These are phyloP conservation scores for Termitomyces titanicus DNA, from an alignment of 768 basidiomycete genomes.

Conservation along the genomic window DNA sequence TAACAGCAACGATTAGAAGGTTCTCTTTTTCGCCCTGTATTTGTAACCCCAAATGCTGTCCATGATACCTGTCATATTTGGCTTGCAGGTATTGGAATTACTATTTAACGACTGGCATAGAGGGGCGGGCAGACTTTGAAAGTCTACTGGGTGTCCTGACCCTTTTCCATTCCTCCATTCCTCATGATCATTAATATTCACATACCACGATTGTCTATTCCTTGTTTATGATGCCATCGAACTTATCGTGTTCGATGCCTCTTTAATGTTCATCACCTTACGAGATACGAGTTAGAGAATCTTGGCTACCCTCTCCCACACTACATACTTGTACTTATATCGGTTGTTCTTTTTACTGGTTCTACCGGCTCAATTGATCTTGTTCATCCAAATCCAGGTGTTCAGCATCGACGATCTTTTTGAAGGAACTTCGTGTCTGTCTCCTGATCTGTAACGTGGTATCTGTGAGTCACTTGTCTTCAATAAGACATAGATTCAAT, in stretches of 20 bases:
- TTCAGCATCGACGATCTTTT: background rate
- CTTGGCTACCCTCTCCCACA: background rate
- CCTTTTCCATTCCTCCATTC: conserved; percentile 3
- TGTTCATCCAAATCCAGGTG: too few species aligned
- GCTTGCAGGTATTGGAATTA: background rate
- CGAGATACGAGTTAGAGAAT: background rate
- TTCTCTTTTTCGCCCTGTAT: conserved; percentile 10
- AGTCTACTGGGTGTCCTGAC: conserved; percentile 1
- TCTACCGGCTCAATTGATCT: background rate
- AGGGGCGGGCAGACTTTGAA: conserved; percentile 10
- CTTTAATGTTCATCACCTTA: background rate
- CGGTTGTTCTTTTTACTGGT: background rate
- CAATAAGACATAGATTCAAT: background rate
- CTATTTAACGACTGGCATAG: conserved; percentile 3
- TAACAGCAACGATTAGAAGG: conserved; percentile 16
- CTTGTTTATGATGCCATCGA: conserved; percentile 1
- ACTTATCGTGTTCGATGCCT: conserved; percentile 6
- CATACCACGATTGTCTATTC: background rate
- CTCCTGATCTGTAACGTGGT: background rate
- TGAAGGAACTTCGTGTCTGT: background rate
- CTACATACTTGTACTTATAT: background rate
- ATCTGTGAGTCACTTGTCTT: background rate
- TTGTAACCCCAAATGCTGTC: conserved; percentile 5
- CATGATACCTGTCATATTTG: background rate
- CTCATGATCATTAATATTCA: background rate